Evolutionary conservation across 257 asterid genomes (phyloP).

Genomic region (Coffea eugenioides): DNA sequence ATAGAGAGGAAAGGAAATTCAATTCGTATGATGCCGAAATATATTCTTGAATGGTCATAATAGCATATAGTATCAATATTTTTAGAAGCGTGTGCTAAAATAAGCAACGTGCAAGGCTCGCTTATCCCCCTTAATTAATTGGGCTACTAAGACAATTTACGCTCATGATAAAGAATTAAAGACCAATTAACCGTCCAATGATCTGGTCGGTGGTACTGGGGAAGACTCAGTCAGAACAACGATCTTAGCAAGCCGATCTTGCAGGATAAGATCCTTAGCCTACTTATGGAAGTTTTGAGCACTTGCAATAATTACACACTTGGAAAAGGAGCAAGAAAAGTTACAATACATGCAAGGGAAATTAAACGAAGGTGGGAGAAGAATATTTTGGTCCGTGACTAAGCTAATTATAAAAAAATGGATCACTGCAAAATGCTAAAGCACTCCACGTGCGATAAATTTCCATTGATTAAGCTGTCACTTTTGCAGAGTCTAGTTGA

Average conservation of each 20-base stretch:
- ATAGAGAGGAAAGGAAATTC: too few relatives aligned
- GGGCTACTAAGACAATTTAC: neutral
- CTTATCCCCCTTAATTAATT: neutral
- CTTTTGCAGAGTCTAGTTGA: constrained; percentile 3
- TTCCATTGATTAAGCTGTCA: neutral
- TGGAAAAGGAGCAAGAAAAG: neutral
- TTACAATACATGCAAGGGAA: neutral
- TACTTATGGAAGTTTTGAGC: constrained; percentile 3
- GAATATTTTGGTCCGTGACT: constrained; percentile 25
- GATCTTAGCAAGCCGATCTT: neutral
- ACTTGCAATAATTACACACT: neutral
- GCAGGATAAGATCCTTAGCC: constrained; percentile 31
- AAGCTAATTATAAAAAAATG: constrained; percentile 9
- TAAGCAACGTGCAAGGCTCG: neutral
- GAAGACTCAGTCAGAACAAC: constrained; percentile 4
- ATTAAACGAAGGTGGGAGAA: constrained; percentile 8
- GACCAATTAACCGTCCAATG: constrained; percentile 1
- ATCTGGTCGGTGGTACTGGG: constrained; percentile 29
- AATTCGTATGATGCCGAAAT: too few relatives aligned
- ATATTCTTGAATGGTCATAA: neutral
- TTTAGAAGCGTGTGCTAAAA: neutral
- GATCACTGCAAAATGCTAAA: neutral
- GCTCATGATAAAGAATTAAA: neutral
- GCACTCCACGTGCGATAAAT: neutral
- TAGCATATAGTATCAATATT: neutral